Conservation (phyloP, 768 basidiomycete genomes). For the Pleurotus platypus region DNA sequence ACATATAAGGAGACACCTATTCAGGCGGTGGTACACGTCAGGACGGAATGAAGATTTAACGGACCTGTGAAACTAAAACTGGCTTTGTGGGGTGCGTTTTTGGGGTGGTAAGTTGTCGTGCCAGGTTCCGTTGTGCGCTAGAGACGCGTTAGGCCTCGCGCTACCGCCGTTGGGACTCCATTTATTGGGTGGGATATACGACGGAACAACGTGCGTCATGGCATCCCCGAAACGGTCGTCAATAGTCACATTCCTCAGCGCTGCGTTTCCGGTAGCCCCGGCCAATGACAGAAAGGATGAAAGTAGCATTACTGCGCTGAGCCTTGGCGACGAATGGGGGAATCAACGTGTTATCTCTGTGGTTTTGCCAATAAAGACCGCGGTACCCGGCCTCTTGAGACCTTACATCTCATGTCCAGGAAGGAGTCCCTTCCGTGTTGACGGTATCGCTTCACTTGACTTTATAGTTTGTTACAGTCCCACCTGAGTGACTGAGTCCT, state of each 20-base stretch:
- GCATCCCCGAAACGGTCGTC: neutral
- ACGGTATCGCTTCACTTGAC: no score
- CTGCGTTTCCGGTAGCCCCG: no score
- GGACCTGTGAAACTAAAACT: neutral
- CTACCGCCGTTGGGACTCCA: neutral
- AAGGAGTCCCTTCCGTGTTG: no score
- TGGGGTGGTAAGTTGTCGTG: neutral
- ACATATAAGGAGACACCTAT: constrained; percentile 1
- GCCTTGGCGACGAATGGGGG: no score
- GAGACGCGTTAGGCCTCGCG: neutral
- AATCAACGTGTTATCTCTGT: no score
- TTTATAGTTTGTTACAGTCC: no score
- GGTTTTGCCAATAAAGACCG: no score
- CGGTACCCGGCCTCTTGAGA: no score
- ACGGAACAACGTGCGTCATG: neutral
- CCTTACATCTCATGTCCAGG: no score
- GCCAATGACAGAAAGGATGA: no score
- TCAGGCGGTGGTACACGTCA: neutral
- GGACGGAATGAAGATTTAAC: neutral
- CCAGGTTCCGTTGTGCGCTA: neutral
- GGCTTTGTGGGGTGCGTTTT: neutral
- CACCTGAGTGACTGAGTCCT: no score
- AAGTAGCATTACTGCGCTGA: no score
- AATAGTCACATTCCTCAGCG: neutral
- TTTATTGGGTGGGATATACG: neutral